Evolutionary conservation across 2,329 filamentous ascomycete genomes (phyloP), one percentile per base, ranked within the genome.

Genomic region (Xylariales sp.): DNA sequence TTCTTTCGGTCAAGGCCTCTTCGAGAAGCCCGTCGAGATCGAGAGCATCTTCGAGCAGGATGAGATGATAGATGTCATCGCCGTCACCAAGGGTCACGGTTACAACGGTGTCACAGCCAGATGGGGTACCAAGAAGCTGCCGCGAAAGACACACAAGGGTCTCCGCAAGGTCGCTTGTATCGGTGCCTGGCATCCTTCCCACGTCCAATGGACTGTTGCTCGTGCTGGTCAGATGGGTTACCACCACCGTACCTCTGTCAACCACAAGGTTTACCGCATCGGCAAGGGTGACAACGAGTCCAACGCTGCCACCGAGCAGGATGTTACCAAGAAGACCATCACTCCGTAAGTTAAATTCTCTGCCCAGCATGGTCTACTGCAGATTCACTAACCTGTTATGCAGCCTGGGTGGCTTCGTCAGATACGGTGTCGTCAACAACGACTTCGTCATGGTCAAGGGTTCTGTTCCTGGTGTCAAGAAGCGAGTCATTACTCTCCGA

Each of bases 61-160:
- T 69, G 93, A 98, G 87, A 86, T 98, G 80, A 94, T 98, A 63
- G 93, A 98, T 69, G 86, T 94, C 69, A 96, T 98, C 63, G 93
- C 91, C 67, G 90, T 98, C 69, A 98, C 93, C 80, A 97, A 95
- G 85, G 93, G 93, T 80, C 89, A 97, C 80, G 93, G 93, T 70
- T 97, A 88, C 86, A 79, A 80, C 70, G 93, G 93, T 86, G 93
- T 98, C 63, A 98, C 93, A 56, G 79, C 84, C 72, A 84, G 93
- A 77, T 98, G 93, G 93, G 93, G 93, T 63, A 98, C 93, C 78
- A 98, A 96, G 88, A 98, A 97, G 88, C 88, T 98, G 65, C 93
- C 93, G 60, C 88, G 93, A 70, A 98, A 98, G 89, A 98, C 93
- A 51, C 93, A 98, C 87, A 98, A 98, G 86, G 93, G 93, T 95